phyloP scores from a whole-genome alignment of 2,329 filamentous ascomycete species.

The Cadophora malorum region DNA sequence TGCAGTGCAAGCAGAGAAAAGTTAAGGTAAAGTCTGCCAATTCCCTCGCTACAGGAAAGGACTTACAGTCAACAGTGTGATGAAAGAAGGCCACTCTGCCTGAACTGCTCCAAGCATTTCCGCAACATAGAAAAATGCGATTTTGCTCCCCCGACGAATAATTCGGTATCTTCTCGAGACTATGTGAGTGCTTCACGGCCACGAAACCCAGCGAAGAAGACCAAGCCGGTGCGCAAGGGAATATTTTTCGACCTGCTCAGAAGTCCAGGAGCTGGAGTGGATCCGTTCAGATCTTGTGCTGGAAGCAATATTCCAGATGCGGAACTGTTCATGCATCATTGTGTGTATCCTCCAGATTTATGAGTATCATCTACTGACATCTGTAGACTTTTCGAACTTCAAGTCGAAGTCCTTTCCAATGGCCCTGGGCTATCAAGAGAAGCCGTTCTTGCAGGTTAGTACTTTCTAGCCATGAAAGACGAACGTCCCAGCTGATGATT shows the following conservation, averaged over 20 bases:
- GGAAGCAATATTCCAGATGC: conserved; percentile 17
- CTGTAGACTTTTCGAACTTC: conserved; percentile 21
- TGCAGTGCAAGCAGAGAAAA: conserved; percentile 21
- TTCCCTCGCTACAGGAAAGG: conserved; percentile 7
- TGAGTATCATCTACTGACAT: background rate
- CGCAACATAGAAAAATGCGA: conserved; percentile 21
- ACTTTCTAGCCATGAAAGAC: no score
- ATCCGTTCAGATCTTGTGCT: conserved; percentile 22
- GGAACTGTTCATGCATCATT: conserved; percentile 24
- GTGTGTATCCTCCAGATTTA: conserved; percentile 1
- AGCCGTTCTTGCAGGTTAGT: conserved; percentile 16
- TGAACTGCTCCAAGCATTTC: conserved; percentile 20
- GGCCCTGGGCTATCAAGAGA: conserved; percentile 11
- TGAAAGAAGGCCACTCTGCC: conserved; percentile 18
- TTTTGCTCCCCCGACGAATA: conserved; percentile 1
- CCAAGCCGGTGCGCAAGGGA: background rate
- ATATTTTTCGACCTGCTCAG: background rate
- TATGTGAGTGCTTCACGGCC: conserved; percentile 2
- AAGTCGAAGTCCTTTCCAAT: conserved; percentile 16
- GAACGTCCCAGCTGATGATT: background rate
- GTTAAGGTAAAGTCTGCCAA: conserved; percentile 13
- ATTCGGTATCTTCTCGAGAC: background rate
- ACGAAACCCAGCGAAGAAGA: background rate
- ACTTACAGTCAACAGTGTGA: conserved; percentile 19
- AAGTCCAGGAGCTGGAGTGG: conserved; percentile 14